Evolutionary conservation across 805 yeast species (phyloP).

Genomic region (Candida pini): DNA sequence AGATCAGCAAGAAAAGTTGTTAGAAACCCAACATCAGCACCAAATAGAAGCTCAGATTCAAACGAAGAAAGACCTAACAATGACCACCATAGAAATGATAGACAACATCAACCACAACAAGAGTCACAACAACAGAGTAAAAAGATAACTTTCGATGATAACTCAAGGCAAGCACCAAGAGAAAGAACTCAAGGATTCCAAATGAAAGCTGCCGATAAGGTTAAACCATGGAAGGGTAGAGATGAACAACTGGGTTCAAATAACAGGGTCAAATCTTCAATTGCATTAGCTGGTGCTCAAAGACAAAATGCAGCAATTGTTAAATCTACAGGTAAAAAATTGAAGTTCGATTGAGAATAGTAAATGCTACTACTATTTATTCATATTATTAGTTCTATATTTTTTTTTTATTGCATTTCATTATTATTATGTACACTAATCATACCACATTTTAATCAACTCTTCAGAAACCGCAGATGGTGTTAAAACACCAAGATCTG

Average conservation of each 20-base stretch:
- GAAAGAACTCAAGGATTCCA: constrained; percentile 23
- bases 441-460: constrained; percentile 96
- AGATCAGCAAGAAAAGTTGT: constrained; percentile 46
- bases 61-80: constrained; percentile 1
- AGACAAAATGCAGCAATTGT: constrained; percentile 88
- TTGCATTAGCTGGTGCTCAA: constrained; percentile 83
- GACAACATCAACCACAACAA: constrained; percentile 11
- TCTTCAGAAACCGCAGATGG: constrained; percentile 99
- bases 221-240: constrained; percentile 8
- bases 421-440: constrained; percentile 39
- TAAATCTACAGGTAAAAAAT: constrained; percentile 84
- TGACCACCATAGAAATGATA: neutral
- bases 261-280: constrained; percentile 65
- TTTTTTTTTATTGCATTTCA: neutral
- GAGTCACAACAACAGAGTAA: too few species aligned
- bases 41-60: constrained; percentile 4
- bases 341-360: constrained; percentile 48
- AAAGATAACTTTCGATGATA: constrained; percentile 17
- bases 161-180: constrained; percentile 25
- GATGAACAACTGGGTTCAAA: constrained; percentile 24
- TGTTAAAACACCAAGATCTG: constrained; percentile 94
- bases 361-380: neutral
- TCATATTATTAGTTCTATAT: neutral
- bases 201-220: constrained; percentile 6
- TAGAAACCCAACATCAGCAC: constrained; percentile 1